phyloP scores from a whole-genome alignment of 2,329 filamentous ascomycete genomes.

The Ploettnerulaceae sp. region DNA sequence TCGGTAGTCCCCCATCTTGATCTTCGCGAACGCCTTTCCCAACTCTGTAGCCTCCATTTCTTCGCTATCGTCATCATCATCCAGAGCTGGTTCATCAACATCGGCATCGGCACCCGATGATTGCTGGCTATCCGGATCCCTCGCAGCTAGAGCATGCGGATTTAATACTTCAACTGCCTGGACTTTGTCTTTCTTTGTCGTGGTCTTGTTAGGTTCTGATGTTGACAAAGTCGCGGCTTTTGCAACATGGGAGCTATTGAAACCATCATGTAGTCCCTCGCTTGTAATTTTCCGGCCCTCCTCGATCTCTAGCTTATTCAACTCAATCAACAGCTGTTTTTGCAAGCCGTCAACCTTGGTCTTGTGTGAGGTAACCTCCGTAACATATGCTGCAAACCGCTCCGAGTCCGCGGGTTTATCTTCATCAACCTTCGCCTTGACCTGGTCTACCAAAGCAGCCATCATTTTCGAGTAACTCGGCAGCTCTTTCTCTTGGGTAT shows the following conservation, averaged over 20 bases:
- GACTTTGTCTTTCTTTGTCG: constrained; percentile 43
- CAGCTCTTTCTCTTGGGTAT: constrained; percentile 64
- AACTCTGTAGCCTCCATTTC: constrained; percentile 71
- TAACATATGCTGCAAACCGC: constrained; percentile 69
- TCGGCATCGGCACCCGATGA: constrained; percentile 58
- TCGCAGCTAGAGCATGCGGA: constrained; percentile 45
- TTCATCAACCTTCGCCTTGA: constrained; percentile 71
- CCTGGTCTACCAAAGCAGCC: constrained; percentile 89
- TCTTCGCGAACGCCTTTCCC: constrained; percentile 76
- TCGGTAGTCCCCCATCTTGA: constrained; percentile 70
- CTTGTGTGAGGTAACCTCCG: constrained; percentile 72
- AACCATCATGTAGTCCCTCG: constrained; percentile 81
- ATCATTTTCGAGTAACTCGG: constrained; percentile 96
- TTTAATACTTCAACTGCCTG: constrained; percentile 71
- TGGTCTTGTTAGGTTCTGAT: constrained; percentile 28
- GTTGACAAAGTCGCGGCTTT: constrained; percentile 44
- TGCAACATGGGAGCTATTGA: constrained; percentile 78
- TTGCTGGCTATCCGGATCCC: constrained; percentile 40
- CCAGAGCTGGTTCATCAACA: constrained; percentile 48
- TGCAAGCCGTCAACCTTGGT: constrained; percentile 75
- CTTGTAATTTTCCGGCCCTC: constrained; percentile 91
- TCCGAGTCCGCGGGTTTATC: constrained; percentile 55
- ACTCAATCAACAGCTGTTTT: constrained; percentile 65
- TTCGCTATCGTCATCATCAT: constrained; percentile 59
- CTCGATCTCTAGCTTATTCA: constrained; percentile 78